Evolutionary conservation across 169 alveolate genomes (phyloP).

Genomic region (Cryptosporidium tyzzeri): DNA sequence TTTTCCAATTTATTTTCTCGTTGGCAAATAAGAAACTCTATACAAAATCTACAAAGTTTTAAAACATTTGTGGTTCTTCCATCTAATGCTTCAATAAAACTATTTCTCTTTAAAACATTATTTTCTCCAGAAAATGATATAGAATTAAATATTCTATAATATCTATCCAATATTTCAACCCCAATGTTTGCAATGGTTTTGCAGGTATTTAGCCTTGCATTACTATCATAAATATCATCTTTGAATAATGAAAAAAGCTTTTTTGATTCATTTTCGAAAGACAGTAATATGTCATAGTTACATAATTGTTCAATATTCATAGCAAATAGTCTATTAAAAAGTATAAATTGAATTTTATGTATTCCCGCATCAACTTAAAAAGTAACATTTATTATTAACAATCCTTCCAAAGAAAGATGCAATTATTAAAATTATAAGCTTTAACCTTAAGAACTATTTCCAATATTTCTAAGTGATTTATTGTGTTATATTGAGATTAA

Average conservation of each 20-base stretch:
- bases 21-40: conserved; percentile 46
- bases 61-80: conserved; percentile 41
- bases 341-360: neutral
- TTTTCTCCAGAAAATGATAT: neutral
- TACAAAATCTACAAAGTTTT: conserved; percentile 49
- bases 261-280: conserved; percentile 7
- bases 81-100: conserved; percentile 6
- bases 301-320: conserved; percentile 23
- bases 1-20: neutral
- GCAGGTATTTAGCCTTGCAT: neutral
- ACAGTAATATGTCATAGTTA: neutral
- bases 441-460: neutral
- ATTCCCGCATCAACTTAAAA: neutral
- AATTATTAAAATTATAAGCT: neutral
- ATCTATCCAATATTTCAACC: conserved; percentile 34
- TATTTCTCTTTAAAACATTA: neutral
- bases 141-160: conserved; percentile 11
- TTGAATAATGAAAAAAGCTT: conserved; percentile 10
- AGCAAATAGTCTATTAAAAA: neutral
- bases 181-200: conserved; percentile 6
- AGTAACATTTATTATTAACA: neutral
- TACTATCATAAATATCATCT: neutral
- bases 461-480: neutral
- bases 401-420: neutral
- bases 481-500: neutral